Base-by-base conservation (phyloP, 225 moss, liverwort and hornwort genomes). In the Neckera pumila region DNA sequence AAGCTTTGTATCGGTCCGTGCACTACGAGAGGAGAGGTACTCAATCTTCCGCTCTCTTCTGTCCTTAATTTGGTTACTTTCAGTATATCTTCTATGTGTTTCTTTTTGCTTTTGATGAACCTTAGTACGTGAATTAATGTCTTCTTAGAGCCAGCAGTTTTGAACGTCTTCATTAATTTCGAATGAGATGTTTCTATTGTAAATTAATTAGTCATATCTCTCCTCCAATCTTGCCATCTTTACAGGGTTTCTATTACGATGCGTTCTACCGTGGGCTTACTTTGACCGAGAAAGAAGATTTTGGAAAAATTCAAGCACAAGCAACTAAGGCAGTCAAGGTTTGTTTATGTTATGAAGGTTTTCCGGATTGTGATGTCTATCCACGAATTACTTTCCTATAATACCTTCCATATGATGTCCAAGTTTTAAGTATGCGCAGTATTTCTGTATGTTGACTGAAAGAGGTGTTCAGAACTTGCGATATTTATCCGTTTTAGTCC, bases 1-100 rank as follows among this genome's bases (percentile, higher is more conserved):
- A 95, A 98, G 90, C 92, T 98, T 54, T 98, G 97, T 81, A 98
- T 98, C 80, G 98, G 97, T 79, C 98, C 98, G 74, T 97, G 98
- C 93, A 98, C 97, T 14, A 98, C 97, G 54, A 92, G 98, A 86
- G 95, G 97, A 84, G 98, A 97, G 95, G 96, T 95, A 70, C 45
- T 90, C 59, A n/a, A 63, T 27, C 79, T 38, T 34, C 5, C 51
- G 7, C 40, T 85, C 65, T 75, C 51, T n/a, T n/a, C 25, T 61
- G 70, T 80, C 30, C 13, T 85, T 19, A 18, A n/a, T 60, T 57
- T 33, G 45, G 38, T 63, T 83, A 72, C 72, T 30, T 72, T 42
- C 14, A 13, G 31, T 31, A 54, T 47, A 62, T 86, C 49, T 38
- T 21, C n/a, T 63, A 31, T 57, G 21, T 63, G 57, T 56, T 83